phyloP scores from a whole-genome alignment of 1,284 basidiomycete genomes.

The Cryptococcus sp. region DNA sequence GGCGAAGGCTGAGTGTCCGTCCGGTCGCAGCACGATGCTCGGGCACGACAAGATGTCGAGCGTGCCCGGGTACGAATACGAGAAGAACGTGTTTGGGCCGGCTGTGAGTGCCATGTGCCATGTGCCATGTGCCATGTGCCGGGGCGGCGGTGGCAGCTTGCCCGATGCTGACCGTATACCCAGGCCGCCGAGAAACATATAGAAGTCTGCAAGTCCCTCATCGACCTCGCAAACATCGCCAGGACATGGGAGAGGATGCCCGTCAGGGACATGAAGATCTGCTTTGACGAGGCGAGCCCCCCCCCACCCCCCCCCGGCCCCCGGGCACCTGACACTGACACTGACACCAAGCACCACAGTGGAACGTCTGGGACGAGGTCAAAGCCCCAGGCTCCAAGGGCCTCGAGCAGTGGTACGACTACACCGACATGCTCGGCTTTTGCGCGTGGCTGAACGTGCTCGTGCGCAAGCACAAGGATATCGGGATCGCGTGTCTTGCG shows the following conservation, averaged over 20 bases:
- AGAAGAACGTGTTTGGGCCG: slow-evolving; percentile 53
- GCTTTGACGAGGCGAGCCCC: slow-evolving; percentile 53
- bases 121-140: background rate
- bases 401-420: slow-evolving; percentile 60
- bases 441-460: slow-evolving; percentile 64
- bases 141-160: too few species aligned
- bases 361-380: slow-evolving; percentile 45
- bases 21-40: slow-evolving; percentile 25
- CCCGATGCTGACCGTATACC: slow-evolving; percentile 4
- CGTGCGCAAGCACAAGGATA: slow-evolving; percentile 59
- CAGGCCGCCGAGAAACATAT: slow-evolving; percentile 50
- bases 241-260: slow-evolving; percentile 25
- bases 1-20: too few species aligned
- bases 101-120: slow-evolving; percentile 26
- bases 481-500: slow-evolving; percentile 63
- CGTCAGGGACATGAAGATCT: slow-evolving; percentile 46
- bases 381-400: slow-evolving; percentile 54
- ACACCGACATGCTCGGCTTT: slow-evolving; percentile 61
- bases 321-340: slow-evolving; percentile 46
- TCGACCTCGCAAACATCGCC: slow-evolving; percentile 49
- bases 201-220: slow-evolving; percentile 48
- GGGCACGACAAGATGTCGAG: slow-evolving; percentile 29
- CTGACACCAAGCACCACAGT: slow-evolving; percentile 10
- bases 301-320: background rate
- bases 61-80: slow-evolving; percentile 41